Conservation (phyloP, 2,329 filamentous ascomycete genomes). For the Cladosporium sp. region DNA sequence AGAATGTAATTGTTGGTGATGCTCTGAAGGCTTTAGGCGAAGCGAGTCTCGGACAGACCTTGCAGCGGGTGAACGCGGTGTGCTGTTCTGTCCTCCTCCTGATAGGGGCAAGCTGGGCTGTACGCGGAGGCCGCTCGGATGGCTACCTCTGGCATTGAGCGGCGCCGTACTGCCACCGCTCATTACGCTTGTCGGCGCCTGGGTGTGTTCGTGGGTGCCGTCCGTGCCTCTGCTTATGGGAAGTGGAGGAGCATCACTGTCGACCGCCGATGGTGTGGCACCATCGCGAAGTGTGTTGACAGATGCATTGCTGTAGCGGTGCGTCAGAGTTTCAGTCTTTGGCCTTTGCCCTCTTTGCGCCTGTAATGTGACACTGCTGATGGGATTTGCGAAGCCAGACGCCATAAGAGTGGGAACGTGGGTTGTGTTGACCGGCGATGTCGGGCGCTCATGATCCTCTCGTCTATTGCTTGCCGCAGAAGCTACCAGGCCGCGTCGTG, state of each 20-base stretch:
- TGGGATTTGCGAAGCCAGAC: conserved; percentile 89
- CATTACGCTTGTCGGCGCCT: conserved; percentile 47
- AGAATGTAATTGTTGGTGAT: conserved; percentile 67
- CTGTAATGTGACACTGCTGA: conserved; percentile 93
- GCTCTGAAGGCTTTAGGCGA: conserved; percentile 20
- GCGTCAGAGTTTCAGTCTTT: conserved; percentile 36
- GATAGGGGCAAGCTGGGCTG: conserved; percentile 1
- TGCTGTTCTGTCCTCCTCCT: conserved; percentile 3
- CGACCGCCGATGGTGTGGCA: conserved; percentile 35
- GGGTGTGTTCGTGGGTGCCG: conserved; percentile 60
- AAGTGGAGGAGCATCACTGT: conserved; percentile 39
- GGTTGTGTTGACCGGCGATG: conserved; percentile 64
- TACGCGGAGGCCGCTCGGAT: conserved; percentile 1
- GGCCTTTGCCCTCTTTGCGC: conserved; percentile 66
- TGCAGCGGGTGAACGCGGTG: conserved; percentile 14
- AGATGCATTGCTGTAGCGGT: conserved; percentile 56
- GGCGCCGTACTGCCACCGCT: conserved; percentile 75
- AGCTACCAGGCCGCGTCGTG: conserved; percentile 18
- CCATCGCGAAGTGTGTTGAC: conserved; percentile 41
- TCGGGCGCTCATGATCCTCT: conserved; percentile 40
- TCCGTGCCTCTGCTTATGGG: conserved; percentile 71
- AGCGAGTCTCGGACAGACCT: conserved; percentile 25
- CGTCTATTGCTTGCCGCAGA: conserved; percentile 13
- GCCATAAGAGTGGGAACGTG: conserved; percentile 80
- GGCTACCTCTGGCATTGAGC: conserved; percentile 46